Base-by-base conservation (phyloP, 2,329 filamentous ascomycete genomes). In the Pseudogymnoascus sp. region DNA sequence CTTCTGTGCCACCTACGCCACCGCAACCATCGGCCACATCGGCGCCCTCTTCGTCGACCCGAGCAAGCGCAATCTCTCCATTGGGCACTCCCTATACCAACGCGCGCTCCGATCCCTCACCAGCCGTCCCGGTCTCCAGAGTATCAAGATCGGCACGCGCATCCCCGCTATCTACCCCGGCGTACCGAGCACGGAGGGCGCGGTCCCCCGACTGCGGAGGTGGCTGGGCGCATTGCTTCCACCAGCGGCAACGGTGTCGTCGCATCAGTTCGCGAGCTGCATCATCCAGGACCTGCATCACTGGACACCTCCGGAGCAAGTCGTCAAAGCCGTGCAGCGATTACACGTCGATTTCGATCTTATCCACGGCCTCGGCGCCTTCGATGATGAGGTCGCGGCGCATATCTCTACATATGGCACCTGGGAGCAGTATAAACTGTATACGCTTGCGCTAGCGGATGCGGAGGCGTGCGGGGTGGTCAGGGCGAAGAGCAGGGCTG, bases 1-100 rank as follows among this genome's bases (percentile, higher is more conserved):
- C 1, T 98, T 97, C 75, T 93, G 90, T 71, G 89, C 92, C 0
- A 96, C 92, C 0, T 97, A 96, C 72, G 92, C 85, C 72, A 85
- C 85, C 41, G 77, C 77, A 1, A 66, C 65, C 12, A 81, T 78
- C n/a, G 87, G 80, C 2, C 88, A 91, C 16, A 86, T 98, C 60
- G 92, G 89, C 0, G 86, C 90, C 3, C 81, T 98, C n/a, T 89
- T 97, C 66, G 93, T 98, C 38, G 93, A 97, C 68, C 93, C 93
- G 0, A 78, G 83, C 3, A 89, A 96, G 70, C 86, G 93, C 35
- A 95, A 93, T 70, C 82, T 96, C 8, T 96, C 92, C 0, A 95
- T 98, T 65, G 93, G 93, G 0, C 86, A 92, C 68, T 96, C 91
- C 0, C 83, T 98, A 2, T 93, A 97, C 75, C 89, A 91, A 65